Evolutionary conservation across 2,329 filamentous ascomycete species (phyloP).

Genomic region (Cercospora brassicicola): DNA sequence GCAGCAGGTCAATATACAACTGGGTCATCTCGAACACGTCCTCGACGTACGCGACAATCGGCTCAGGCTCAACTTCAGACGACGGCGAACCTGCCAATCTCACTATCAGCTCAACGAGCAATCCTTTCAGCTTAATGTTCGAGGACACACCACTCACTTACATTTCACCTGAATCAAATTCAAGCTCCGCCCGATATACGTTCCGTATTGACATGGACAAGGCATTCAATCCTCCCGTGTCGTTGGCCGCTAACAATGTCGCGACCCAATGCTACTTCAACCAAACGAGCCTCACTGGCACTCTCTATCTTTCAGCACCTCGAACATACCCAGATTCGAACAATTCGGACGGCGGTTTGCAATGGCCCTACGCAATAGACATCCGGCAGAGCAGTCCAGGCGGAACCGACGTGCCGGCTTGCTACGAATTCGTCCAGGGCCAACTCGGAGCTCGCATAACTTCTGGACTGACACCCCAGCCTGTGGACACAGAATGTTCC

Average conservation of each 20-base stretch:
- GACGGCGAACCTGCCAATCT: constrained; percentile 40
- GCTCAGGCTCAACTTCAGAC: constrained; percentile 60
- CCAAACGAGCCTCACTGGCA: constrained; percentile 56
- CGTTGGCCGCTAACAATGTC: constrained; percentile 47
- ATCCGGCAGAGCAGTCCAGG: constrained; percentile 55
- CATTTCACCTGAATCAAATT: constrained; percentile 47
- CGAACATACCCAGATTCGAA: constrained; percentile 23
- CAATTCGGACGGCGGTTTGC: constrained; percentile 16
- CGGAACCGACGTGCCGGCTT: constrained; percentile 55
- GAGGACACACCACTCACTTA: constrained; percentile 53
- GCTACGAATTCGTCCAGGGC: constrained; percentile 48
- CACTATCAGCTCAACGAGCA: constrained; percentile 53
- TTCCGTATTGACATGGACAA: constrained; percentile 59
- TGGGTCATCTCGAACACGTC: constrained; percentile 58
- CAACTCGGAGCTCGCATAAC: constrained; percentile 40
- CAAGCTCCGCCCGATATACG: constrained; percentile 55
- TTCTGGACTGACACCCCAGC: constrained; percentile 40
- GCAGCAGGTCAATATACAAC: constrained; percentile 56
- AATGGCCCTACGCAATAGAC: constrained; percentile 62
- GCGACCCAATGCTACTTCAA: constrained; percentile 60
- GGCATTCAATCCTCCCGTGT: constrained; percentile 51
- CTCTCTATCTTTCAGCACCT: constrained; percentile 51
- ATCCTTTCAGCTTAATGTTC: constrained; percentile 60
- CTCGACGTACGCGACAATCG: constrained; percentile 43
- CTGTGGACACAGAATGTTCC: constrained; percentile 42